Base-by-base conservation (phyloP, 257 asterid species). In the Anisodus tanguticus region DNA sequence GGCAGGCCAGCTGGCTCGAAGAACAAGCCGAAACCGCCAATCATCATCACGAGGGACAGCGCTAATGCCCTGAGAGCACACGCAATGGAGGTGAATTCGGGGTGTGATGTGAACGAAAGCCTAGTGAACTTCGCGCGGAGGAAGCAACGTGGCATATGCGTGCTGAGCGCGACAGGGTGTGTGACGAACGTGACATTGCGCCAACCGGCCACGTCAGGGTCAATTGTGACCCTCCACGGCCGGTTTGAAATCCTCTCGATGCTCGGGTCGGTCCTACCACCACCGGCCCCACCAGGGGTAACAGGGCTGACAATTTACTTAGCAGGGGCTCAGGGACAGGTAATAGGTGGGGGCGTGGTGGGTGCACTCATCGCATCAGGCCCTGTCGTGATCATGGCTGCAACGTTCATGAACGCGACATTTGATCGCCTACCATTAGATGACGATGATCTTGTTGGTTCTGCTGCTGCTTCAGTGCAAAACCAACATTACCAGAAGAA, bases 11-110 rank as follows among this genome's bases (percentile, higher is more conserved):
- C 97, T 0, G 99, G 99, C 16, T 95, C 99, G 43, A 95, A 95
- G 86, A 95, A 95, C 94, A 95, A 94, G 87, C 99, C 99, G 5
- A 95, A 95, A 81, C 97, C 99, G 17, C 99, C 99, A 4, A 92
- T 95, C 85, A 91, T 95, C 83, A 95, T 95, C 90, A 92, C 98
- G 2, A 66, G 98, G 82, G 99, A 95, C 89, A 93, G 96, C 53
- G 92, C 95, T 19, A 95, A 94, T 82, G 92, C 97, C 9, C 92
- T 95, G 53, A 85, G 90, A 57, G 98, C 99, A 31, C 98, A 95
- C 58, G 99, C 97, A 0, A 90, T 95, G 93, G 99, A 95, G 88
- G 90, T 95, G 7, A 83, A 86, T 63, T 89, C 98, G 0, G 98
- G 98, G 63, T 90, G 93, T 81, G 97, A 95, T 85, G 86, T 94